A percentile compares a stretch with the other conserved stretches of the same genome.
These are phyloP conservation scores for Neurospora crassa DNA, from an alignment of 2,329 filamentous ascomycete species.

Conservation along the genomic window DNA sequence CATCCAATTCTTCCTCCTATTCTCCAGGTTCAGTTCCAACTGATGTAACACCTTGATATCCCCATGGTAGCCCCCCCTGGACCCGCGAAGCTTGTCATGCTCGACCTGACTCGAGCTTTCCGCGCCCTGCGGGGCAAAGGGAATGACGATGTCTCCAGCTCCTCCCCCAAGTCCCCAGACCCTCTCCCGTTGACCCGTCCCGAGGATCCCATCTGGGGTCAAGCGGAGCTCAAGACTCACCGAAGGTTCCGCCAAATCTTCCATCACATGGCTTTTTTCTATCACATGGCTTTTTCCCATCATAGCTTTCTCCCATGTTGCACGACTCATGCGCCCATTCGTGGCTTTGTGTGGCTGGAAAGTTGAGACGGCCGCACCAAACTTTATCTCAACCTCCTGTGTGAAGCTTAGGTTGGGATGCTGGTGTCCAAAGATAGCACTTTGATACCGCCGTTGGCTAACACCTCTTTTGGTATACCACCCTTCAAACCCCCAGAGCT, in stretches of 20 bases:
- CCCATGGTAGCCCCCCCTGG: neutral
- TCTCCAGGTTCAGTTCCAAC: neutral
- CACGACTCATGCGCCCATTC: neutral
- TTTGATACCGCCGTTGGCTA: neutral
- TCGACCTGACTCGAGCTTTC: neutral
- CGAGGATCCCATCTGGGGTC: neutral
- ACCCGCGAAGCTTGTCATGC: neutral
- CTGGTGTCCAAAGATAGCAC: neutral
- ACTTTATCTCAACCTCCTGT: neutral
- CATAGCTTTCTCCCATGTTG: neutral
- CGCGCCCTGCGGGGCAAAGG: neutral
- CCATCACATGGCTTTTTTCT: neutral
- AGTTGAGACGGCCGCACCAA: neutral
- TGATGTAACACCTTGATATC: neutral
- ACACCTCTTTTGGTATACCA: too few relatives aligned
- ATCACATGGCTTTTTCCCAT: neutral
- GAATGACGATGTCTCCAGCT: neutral
- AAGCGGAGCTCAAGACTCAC: neutral
- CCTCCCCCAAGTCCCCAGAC: neutral
- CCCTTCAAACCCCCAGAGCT: too few relatives aligned
- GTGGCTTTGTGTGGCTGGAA: neutral
- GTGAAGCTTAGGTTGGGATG: too few relatives aligned
- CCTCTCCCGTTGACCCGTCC: neutral
- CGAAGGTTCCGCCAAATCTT: neutral
- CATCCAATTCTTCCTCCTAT: neutral